These are phyloP conservation scores for Coriolopsis trogii DNA, from an alignment of 1,284 basidiomycete species.

Conservation along the genomic window DNA sequence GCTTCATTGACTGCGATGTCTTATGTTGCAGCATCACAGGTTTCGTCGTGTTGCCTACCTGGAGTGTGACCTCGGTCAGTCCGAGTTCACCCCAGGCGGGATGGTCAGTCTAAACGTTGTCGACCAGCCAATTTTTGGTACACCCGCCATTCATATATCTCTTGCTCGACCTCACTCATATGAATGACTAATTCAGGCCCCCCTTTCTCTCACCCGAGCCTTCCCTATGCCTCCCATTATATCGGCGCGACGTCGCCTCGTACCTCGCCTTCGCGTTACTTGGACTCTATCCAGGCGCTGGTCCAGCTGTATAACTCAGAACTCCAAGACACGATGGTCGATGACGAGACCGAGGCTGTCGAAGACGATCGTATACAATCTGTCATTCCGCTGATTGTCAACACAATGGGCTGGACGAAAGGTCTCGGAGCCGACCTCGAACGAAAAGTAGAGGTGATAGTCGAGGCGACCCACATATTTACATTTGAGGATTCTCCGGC, in stretches of 20 bases:
- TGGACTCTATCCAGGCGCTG: constrained; percentile 70
- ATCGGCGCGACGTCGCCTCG: constrained; percentile 82
- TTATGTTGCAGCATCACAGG: constrained; percentile 38
- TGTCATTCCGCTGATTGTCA: constrained; percentile 85
- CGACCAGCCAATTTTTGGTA: constrained; percentile 72
- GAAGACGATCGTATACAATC: constrained; percentile 52
- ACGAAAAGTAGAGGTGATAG: constrained; percentile 65
- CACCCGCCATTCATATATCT: no score
- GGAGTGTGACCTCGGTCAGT: constrained; percentile 93
- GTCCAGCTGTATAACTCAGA: constrained; percentile 75
- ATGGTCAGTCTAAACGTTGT: constrained; percentile 83
- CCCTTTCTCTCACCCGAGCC: constrained; percentile 78
- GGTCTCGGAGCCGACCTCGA: constrained; percentile 89
- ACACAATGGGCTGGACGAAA: constrained; percentile 97
- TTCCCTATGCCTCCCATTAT: constrained; percentile 81
- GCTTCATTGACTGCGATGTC: background rate
- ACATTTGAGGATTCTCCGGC: constrained; percentile 44
- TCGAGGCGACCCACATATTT: constrained; percentile 70
- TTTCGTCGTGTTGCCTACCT: constrained; percentile 83
- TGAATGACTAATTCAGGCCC: constrained; percentile 59
- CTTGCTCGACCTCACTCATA: background rate
- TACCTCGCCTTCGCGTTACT: constrained; percentile 80
- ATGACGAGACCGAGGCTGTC: constrained; percentile 28
- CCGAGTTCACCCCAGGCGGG: constrained; percentile 90
- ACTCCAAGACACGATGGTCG: constrained; percentile 53